These are phyloP conservation scores for Metarhizium anisopliae DNA, from an alignment of 2,329 filamentous ascomycete species.

Conservation along the genomic window DNA sequence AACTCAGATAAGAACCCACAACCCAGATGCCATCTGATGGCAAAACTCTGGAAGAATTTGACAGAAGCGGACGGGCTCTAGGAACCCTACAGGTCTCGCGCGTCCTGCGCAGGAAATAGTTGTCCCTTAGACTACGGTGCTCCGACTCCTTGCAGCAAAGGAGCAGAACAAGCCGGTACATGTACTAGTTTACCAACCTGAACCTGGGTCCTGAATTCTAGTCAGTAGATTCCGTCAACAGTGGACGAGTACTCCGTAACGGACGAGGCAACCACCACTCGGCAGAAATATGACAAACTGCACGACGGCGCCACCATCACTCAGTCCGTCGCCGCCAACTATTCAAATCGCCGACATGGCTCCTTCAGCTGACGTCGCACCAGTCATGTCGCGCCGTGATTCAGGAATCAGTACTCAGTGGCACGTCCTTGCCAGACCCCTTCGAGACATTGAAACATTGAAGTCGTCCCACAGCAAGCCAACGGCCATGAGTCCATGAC, in stretches of 20 bases:
- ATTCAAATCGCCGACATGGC: conserved; percentile 37
- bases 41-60: not conserved
- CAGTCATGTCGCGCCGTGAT: conserved; percentile 56
- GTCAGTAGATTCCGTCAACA: no score
- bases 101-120: no score
- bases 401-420: conserved; percentile 60
- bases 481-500: not conserved
- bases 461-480: not conserved
- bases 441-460: conserved; percentile 36
- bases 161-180: no score
- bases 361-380: conserved; percentile 50
- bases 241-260: no score
- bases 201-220: no score
- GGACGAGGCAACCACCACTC: no score
- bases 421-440: conserved; percentile 42
- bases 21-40: no score
- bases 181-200: no score
- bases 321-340: not conserved
- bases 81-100: no score
- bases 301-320: not conserved
- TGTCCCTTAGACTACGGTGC: no score
- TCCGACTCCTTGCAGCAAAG: no score
- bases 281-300: not conserved
- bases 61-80: not conserved
- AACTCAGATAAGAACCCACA: no score